Conservation (phyloP, 768 basidiomycete genomes). For the Ephemerocybe angulata region DNA sequence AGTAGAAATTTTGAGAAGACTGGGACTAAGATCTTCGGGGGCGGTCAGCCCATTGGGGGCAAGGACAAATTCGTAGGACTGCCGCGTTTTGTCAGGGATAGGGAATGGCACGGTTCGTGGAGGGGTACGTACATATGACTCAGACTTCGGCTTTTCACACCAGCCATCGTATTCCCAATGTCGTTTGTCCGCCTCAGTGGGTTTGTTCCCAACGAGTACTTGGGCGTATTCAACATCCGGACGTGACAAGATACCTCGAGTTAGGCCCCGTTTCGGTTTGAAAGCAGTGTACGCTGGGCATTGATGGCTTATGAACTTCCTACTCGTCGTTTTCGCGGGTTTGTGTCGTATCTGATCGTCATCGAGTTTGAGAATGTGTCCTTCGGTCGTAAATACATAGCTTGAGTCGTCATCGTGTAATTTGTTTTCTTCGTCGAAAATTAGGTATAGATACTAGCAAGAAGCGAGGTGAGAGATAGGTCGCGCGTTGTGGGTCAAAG, state of each 20-base stretch:
- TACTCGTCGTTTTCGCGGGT: conserved; percentile 25
- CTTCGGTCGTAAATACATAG: conserved; percentile 93
- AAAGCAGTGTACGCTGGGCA: conserved; percentile 69
- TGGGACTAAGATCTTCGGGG: conserved; percentile 69
- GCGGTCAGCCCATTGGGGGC: conserved; percentile 53
- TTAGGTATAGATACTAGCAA: conserved; percentile 80
- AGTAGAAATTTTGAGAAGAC: conserved; percentile 56
- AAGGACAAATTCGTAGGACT: conserved; percentile 84
- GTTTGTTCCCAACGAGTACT: conserved; percentile 53
- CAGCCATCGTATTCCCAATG: conserved; percentile 69
- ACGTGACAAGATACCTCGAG: conserved; percentile 67
- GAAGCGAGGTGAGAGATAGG: not conserved
- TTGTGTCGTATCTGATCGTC: conserved; percentile 50
- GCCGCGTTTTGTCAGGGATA: conserved; percentile 5
- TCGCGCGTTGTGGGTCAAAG: not conserved
- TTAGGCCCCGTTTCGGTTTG: conserved; percentile 42
- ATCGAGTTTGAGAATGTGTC: conserved; percentile 77
- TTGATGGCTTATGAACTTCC: conserved; percentile 61
- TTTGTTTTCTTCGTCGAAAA: conserved; percentile 84
- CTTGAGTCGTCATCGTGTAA: conserved; percentile 76
- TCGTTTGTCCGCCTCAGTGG: conserved; percentile 46
- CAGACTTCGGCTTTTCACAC: conserved; percentile 68
- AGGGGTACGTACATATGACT: conserved; percentile 60
- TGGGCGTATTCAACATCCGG: conserved; percentile 80
- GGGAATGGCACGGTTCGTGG: not conserved